These are phyloP conservation scores for Trametes elegans DNA, from an alignment of 768 basidiomycete genomes.

Conservation along the genomic window DNA sequence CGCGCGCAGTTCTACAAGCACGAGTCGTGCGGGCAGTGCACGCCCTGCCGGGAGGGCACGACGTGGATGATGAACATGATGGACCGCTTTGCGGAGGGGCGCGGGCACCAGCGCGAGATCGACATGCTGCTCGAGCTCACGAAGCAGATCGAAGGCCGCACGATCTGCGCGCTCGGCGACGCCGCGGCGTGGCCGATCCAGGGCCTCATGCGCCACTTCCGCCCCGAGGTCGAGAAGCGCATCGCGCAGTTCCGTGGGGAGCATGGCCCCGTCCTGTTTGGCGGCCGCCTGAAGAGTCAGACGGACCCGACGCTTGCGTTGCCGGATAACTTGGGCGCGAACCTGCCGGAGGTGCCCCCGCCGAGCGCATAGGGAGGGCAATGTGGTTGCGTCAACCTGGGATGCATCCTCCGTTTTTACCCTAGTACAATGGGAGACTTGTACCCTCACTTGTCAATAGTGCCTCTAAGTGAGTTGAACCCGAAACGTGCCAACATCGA, in stretches of 20 bases:
- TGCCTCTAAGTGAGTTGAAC: too few relatives aligned
- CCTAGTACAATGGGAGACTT: too few relatives aligned
- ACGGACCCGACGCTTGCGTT: conserved; percentile 68
- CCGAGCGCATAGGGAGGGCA: conserved; percentile 20
- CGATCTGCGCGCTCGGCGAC: conserved; percentile 95
- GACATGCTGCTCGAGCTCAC: conserved; percentile 97
- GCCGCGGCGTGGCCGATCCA: conserved; percentile 99
- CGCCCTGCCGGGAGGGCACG: conserved; percentile 91
- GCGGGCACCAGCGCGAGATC: conserved; percentile 90
- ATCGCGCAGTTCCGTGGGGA: conserved; percentile 72
- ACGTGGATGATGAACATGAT: conserved; percentile 99
- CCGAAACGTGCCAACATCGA: too few relatives aligned
- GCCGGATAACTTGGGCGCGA: conserved; percentile 70
- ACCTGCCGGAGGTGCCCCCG: conserved; percentile 37
- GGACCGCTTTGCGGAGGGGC: conserved; percentile 91
- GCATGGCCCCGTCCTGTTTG: conserved; percentile 86
- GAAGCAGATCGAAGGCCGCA: conserved; percentile 97
- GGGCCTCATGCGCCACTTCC: conserved; percentile 96
- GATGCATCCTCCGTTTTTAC: too few relatives aligned
- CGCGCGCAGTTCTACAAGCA: conserved; percentile 86
- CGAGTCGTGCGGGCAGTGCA: conserved; percentile 97
- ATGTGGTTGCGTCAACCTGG: too few relatives aligned
- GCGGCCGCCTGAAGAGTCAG: conserved; percentile 70
- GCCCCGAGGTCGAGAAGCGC: conserved; percentile 89
- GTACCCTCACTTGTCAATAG: too few relatives aligned